Evolutionary conservation across 1,139 yeast species (phyloP), one percentile per base, ranked within the genome.

Genomic region (Saccharomycopsis hybrid): DNA sequence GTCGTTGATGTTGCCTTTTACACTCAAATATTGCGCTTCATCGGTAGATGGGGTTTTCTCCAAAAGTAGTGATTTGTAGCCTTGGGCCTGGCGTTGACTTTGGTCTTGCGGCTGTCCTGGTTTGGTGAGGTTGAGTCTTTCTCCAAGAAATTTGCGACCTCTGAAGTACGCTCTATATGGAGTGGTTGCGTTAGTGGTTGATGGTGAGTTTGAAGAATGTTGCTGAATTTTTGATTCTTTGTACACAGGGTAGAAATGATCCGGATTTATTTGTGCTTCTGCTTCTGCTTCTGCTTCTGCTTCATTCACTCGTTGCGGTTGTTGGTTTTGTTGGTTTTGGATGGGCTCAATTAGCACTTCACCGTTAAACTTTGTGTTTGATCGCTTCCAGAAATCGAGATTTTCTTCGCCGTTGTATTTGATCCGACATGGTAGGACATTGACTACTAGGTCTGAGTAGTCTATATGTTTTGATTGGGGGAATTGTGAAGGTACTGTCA

Each of bases 71-170:
- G 30, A n/a, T n/a, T 35, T 27, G 18, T 45, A 45, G 9, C 27
- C 40, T 18, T 7, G 18, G 18, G 18, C 18, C 18, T 18, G 18
- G 18, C 18, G 18, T n/a, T 36, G 39, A 5, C 7, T 24, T 7
- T 11, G 11, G 13, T 36, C 39, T 18, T 18, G 18, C 18, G 18
- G 18, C 18, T 18, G 18, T 18, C 18, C 18, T 18, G 18, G 18
- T 18, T 18, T 18, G 18, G 18, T 18, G 39, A 36, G 24, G 24
- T n/a, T n/a, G 24, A 36, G 13, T 7, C 24, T 5, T 37, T 52
- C 54, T 4, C 55, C 55, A 27, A 37, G 45, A 32, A 52, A 45
- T 31, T 47, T 52, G 35, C 55, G 35, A 11, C 55, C 55, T 25
- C 53, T 27, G 29, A 52, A 42, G 31, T 52, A 52, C 4, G 46